A percentile compares a stretch with the other conserved stretches of the same genome.
Conservation (phyloP, 148 eudicot species). For the Chenopodium berlandieri region DNA sequence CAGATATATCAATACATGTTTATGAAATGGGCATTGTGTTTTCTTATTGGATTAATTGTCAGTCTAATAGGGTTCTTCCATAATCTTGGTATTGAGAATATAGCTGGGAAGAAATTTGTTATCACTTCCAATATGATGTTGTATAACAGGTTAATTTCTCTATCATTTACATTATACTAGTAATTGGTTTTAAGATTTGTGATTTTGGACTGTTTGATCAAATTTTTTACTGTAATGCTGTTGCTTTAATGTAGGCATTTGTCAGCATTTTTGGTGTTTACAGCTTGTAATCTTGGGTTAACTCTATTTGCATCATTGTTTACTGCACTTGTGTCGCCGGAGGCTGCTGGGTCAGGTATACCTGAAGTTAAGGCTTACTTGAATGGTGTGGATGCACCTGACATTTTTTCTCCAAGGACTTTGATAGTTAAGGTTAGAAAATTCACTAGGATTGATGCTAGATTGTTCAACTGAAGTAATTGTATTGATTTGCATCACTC, state of each 20-base stretch:
- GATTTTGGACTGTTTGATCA: slow-evolving; percentile 1
- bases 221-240: not conserved
- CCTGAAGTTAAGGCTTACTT: slow-evolving; percentile 96
- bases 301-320: slow-evolving; percentile 69
- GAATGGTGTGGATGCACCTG: slow-evolving; percentile 96
- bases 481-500: too few species aligned
- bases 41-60: slow-evolving; percentile 62
- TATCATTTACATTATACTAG: not conserved
- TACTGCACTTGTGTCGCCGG: slow-evolving; percentile 73
- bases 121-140: slow-evolving; percentile 85
- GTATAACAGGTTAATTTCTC: slow-evolving; percentile 37
- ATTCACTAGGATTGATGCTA: not conserved
- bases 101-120: slow-evolving; percentile 86
- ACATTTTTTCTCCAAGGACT: slow-evolving; percentile 63
- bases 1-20: slow-evolving; percentile 68
- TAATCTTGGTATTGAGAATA: slow-evolving; percentile 77
- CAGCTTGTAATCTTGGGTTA: slow-evolving; percentile 64
- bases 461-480: not conserved
- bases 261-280: slow-evolving; percentile 69
- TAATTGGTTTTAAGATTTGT: not conserved
- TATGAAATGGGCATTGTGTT: slow-evolving; percentile 84
- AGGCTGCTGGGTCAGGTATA: slow-evolving; percentile 93
- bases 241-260: slow-evolving; percentile 41
- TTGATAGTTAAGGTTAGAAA: slow-evolving; percentile 72
- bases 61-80: slow-evolving; percentile 68